phyloP scores from a whole-genome alignment of 176 grass and related monocot genomes.

The Pontederia crassipes region DNA sequence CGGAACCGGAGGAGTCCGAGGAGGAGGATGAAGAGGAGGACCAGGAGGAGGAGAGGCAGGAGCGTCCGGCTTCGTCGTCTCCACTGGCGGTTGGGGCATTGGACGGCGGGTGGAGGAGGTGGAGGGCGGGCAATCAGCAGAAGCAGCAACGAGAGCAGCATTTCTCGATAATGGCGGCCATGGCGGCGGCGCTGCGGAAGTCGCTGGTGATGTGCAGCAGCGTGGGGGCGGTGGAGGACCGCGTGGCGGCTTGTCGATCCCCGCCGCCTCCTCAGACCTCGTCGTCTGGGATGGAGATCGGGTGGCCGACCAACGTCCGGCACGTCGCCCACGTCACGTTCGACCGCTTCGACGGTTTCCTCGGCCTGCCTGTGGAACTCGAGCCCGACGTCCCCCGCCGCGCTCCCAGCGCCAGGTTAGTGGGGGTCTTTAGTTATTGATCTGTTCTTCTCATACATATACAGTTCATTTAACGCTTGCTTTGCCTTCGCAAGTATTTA shows the following conservation, averaged over 20 bases:
- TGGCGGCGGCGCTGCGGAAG: constrained; percentile 62
- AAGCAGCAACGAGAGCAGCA: constrained; percentile 1
- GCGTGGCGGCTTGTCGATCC: background rate
- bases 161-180: constrained; percentile 53
- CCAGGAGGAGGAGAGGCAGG: constrained; percentile 13
- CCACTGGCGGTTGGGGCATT: background rate
- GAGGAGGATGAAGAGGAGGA: background rate
- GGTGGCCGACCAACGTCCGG: constrained; percentile 72
- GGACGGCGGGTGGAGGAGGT: background rate
- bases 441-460: background rate
- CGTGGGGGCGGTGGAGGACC: constrained; percentile 27
- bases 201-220: constrained; percentile 86
- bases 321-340: constrained; percentile 91
- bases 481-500: background rate
- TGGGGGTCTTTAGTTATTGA: too few species aligned
- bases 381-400: constrained; percentile 50
- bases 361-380: constrained; percentile 76
- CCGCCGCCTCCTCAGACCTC: background rate
- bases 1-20: background rate
- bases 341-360: constrained; percentile 86
- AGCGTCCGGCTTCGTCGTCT: constrained; percentile 40
- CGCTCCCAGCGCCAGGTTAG: constrained; percentile 73
- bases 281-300: constrained; percentile 49
- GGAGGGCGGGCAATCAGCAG: background rate
- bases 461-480: background rate